Percentiles rank a stretch among this genome's conserved stretches.
These are phyloP conservation scores for Melampsora larici-populina DNA, from an alignment of 1,284 basidiomycete species.

Conservation along the genomic window DNA sequence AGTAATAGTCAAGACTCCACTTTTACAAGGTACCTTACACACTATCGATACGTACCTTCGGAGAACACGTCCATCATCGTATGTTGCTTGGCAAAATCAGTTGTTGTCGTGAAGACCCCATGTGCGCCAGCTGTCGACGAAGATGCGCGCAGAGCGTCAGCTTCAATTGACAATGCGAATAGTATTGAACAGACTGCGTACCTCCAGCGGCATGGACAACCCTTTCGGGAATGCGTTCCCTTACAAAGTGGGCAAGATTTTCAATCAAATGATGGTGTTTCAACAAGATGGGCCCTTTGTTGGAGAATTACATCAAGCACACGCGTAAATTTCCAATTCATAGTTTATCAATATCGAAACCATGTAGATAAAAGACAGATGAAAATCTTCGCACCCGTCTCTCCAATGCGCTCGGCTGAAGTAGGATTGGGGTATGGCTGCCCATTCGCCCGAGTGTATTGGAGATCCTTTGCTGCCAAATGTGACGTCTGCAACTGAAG, in stretches of 20 bases:
- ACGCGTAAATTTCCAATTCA: not conserved
- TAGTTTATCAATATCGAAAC: not conserved
- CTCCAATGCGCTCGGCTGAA: constrained; percentile 43
- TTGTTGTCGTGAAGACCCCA: constrained; percentile 12
- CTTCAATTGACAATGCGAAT: not conserved
- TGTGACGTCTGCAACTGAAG: constrained; percentile 6
- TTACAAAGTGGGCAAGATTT: constrained; percentile 82
- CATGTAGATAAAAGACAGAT: not conserved
- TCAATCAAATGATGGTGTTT: constrained; percentile 60
- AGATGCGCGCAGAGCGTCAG: not conserved
- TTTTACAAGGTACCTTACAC: too few relatives aligned
- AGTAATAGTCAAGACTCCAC: too few relatives aligned
- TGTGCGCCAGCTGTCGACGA: constrained; percentile 13
- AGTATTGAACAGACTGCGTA: not conserved
- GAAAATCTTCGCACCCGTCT: not conserved
- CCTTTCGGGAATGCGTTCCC: constrained; percentile 92
- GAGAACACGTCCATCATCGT: constrained; percentile 28
- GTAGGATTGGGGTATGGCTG: constrained; percentile 45
- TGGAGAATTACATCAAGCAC: not conserved
- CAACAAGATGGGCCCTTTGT: constrained; percentile 13
- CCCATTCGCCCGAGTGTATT: constrained; percentile 47
- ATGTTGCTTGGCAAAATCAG: constrained; percentile 18
- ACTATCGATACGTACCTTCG: not conserved
- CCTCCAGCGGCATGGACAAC: constrained; percentile 61
- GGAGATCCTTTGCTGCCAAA: constrained; percentile 30